Evolutionary conservation across 2,329 filamentous ascomycete species (phyloP).

Genomic region (Trichophyton schoenleinii): DNA sequence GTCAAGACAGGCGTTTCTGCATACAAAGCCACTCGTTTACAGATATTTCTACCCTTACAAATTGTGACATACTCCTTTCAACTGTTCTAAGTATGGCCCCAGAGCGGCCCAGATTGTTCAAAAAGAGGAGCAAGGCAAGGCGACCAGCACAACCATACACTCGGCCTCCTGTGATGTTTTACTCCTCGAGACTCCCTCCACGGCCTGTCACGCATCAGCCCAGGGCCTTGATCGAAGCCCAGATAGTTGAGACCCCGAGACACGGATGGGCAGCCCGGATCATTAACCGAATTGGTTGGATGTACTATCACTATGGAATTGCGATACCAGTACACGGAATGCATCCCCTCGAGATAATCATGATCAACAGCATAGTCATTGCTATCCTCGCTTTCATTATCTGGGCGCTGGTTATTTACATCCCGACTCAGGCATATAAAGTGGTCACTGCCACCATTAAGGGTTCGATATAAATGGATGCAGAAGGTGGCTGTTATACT

Average conservation of each 20-base stretch:
- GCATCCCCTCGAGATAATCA: not conserved
- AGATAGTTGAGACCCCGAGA: no score
- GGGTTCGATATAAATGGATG: not conserved
- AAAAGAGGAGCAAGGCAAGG: not conserved
- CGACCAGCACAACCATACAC: not conserved
- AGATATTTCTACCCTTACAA: not conserved
- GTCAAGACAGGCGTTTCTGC: not conserved
- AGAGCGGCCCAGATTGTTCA: not conserved
- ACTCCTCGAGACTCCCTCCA: not conserved
- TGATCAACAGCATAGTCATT: not conserved
- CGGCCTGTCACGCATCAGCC: not conserved
- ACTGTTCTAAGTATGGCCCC: not conserved
- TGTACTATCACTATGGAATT: conserved; percentile 2
- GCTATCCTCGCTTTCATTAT: not conserved
- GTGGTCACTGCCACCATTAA: no score
- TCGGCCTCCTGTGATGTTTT: not conserved
- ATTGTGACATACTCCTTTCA: not conserved
- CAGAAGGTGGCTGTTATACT: not conserved
- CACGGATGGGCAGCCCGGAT: not conserved
- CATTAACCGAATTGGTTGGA: not conserved
- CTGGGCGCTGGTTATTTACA: not conserved
- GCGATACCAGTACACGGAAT: conserved; percentile 1
- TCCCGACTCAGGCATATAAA: not conserved
- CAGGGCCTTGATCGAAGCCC: no score
- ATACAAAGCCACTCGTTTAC: not conserved